A percentile compares a stretch with the other conserved stretches of the same genome.
phyloP scores from a whole-genome alignment of 108 stramenopile species.

The Mediolabrus comicus region DNA sequence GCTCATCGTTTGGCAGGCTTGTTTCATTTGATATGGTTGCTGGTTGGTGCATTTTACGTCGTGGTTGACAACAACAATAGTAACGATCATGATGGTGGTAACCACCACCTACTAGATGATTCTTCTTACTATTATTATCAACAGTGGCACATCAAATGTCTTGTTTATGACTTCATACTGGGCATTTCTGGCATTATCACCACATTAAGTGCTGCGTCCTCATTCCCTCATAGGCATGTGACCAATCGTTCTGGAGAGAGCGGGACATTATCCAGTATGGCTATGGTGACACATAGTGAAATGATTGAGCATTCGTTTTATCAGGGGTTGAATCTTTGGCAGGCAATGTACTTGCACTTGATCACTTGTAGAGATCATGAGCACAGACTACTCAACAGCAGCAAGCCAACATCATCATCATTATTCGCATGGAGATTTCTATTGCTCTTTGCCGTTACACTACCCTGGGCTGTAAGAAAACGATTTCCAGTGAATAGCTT shows the following conservation, averaged over 20 bases:
- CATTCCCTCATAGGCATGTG: constrained; percentile 69
- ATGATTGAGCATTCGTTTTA: constrained; percentile 91
- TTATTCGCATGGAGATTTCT: not conserved
- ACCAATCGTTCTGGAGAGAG: constrained; percentile 57
- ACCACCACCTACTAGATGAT: too few relatives aligned
- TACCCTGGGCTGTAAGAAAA: constrained; percentile 65
- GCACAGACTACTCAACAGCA: too few relatives aligned
- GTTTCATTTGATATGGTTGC: constrained; percentile 37
- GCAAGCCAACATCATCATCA: not conserved
- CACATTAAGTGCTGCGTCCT: constrained; percentile 70
- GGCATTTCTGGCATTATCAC: constrained; percentile 57
- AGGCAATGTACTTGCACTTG: constrained; percentile 65
- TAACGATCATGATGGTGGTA: not conserved
- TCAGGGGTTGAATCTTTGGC: constrained; percentile 72
- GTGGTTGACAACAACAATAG: constrained; percentile 20
- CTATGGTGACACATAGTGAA: constrained; percentile 82
- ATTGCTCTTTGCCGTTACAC: constrained; percentile 51
- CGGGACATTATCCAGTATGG: constrained; percentile 63
- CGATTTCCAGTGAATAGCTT: constrained; percentile 81
- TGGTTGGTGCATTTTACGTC: constrained; percentile 34
- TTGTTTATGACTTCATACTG: constrained; percentile 62
- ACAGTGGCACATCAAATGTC: constrained; percentile 10
- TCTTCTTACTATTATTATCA: not conserved
- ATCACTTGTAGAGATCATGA: constrained; percentile 21
- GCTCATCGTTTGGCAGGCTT: constrained; percentile 46